Base-by-base conservation (phyloP, 139 green algal genomes). In the Raphidocelis subcapitata region DNA sequence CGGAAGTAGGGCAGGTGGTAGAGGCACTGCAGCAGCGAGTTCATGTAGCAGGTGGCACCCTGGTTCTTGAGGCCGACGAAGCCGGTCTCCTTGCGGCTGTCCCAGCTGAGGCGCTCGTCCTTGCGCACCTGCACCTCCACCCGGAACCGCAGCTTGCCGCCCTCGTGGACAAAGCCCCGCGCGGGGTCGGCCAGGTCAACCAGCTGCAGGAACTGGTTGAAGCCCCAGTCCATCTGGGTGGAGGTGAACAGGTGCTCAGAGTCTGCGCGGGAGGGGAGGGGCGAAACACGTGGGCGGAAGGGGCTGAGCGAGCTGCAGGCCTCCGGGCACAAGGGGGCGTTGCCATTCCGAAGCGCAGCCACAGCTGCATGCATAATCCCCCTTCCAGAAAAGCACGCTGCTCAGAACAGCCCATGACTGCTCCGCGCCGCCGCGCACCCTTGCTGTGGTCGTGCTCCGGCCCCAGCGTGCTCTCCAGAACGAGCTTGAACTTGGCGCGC, bases 41-140 rank as follows among this genome's bases (percentile, higher is more conserved):
- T 99, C 93, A 99, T 98, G 89, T 98, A 99, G 90, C 96, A 99
- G 3, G 95, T 99, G 57, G 94, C 94, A 5, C 96, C 95, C 79
- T 91, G 85, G 85, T 99, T 99, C 82, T 97, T 97, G 20, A 99
- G 81, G 21, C 96, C 96, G 33, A 99, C 95, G 75, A 82, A 85
- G 49, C 85, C 85, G 1, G 95, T 99, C 69, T 94, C 88, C 74
- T 93, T 90, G 62, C 91, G 91, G 37, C 83, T 91, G 79, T 98
- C 91, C 62, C 94, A 95, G 14, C 32, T 35, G 37, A 81, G 76
- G 33, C 82, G 81, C 44, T 90, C 76, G 33, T 88, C 73, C 21
- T 67, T 67, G 37, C 65, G 69, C 56, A 75, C 69, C 23, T 54
- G 29, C 24, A 77, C 62, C 26, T 77, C 56, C 44, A 92, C 84